Percentiles rank a stretch among this genome's conserved stretches.
Conservation (phyloP, 1,139 yeast species). For the Geotrichum histeridarum region DNA sequence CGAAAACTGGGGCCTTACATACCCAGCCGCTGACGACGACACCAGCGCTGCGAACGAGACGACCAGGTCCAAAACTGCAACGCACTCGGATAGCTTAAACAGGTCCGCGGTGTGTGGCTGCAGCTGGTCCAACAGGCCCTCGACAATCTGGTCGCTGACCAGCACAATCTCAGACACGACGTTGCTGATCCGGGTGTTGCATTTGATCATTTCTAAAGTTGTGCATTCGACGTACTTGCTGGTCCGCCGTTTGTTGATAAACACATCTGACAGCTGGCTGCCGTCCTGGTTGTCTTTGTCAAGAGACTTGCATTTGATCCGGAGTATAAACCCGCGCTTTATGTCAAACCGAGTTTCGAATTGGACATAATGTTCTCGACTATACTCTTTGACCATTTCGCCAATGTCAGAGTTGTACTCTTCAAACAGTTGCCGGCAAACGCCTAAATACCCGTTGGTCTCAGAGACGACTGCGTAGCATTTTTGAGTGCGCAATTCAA, state of each 20-base stretch:
- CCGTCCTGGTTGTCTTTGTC: conserved; percentile 18
- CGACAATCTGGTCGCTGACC: conserved; percentile 42
- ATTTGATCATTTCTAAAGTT: conserved; percentile 42
- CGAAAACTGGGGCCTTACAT: conserved; percentile 38
- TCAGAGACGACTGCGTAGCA: conserved; percentile 45
- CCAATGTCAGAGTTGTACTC: conserved; percentile 39
- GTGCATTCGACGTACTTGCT: conserved; percentile 39
- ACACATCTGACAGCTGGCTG: conserved; percentile 32
- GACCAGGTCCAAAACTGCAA: conserved; percentile 43
- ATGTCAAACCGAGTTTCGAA: conserved; percentile 40
- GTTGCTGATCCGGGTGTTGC: conserved; percentile 41
- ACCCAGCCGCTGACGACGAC: conserved; percentile 26
- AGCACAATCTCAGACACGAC: conserved; percentile 41
- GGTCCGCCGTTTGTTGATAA: conserved; percentile 38
- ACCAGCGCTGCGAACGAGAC: conserved; percentile 39
- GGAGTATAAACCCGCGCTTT: conserved; percentile 41
- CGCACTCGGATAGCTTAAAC: conserved; percentile 45
- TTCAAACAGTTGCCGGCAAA: conserved; percentile 43
- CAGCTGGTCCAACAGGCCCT: conserved; percentile 33
- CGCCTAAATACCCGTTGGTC: conserved; percentile 45
- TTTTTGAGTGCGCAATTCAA: conserved; percentile 44
- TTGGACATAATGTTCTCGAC: conserved; percentile 16
- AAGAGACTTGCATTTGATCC: conserved; percentile 23
- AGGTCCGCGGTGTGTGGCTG: conserved; percentile 36
- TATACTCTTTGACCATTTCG: conserved; percentile 20